Conservation (phyloP, 2,329 filamentous ascomycete genomes). For the Cordyceps fumosorosea region DNA sequence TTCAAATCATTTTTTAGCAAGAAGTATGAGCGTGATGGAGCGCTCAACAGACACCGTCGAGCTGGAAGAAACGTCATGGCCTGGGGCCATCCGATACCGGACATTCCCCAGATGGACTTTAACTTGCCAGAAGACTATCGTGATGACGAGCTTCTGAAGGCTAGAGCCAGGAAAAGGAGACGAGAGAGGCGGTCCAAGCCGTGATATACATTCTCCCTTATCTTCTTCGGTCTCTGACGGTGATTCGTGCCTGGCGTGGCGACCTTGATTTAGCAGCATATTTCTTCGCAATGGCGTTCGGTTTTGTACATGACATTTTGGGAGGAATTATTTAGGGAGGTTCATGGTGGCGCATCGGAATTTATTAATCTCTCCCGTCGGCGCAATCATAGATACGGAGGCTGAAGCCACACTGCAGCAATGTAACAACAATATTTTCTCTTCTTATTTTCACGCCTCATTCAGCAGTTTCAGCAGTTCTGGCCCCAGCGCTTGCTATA, state of each 20-base stretch:
- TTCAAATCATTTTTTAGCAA: conserved; percentile 87
- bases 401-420: not conserved
- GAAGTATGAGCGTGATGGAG: conserved; percentile 70
- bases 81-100: conserved; percentile 77
- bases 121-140: conserved; percentile 60
- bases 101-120: conserved; percentile 65
- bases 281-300: conserved; percentile 9
- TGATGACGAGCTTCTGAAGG: conserved; percentile 49
- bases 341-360: not conserved
- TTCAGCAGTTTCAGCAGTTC: not conserved
- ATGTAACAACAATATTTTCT: not conserved
- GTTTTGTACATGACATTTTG: not conserved
- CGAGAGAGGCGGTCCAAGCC: conserved; percentile 49
- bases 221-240: not conserved
- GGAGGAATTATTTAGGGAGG: not conserved
- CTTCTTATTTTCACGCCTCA: not conserved
- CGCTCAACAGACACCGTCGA: conserved; percentile 65
- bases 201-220: conserved; percentile 23
- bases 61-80: conserved; percentile 65
- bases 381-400: not conserved
- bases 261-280: not conserved
- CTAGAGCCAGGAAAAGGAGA: conserved; percentile 56
- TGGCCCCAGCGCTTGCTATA: no score
- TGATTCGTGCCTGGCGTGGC: not conserved
- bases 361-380: not conserved